These are phyloP conservation scores for Candida gorgasii DNA, from an alignment of 805 yeast genomes.

Conservation along the genomic window DNA sequence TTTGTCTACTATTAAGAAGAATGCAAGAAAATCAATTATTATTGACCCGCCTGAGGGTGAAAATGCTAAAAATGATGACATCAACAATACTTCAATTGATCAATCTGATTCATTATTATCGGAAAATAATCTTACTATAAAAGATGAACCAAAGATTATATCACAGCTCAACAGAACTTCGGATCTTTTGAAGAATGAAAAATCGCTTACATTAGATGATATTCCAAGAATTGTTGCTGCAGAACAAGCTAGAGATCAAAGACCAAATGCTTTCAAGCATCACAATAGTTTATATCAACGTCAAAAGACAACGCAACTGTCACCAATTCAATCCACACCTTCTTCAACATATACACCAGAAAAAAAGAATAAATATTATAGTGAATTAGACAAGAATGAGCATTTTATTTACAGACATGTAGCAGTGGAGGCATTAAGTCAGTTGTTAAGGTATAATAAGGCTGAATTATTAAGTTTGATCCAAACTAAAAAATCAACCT, in stretches of 20 bases:
- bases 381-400: slow-evolving; percentile 61
- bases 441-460: slow-evolving; percentile 25
- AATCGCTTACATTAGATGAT: slow-evolving; percentile 88
- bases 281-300: slow-evolving; percentile 52
- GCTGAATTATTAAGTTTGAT: slow-evolving; percentile 43
- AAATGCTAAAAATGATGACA: slow-evolving; percentile 29
- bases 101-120: slow-evolving; percentile 26
- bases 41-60: slow-evolving; percentile 62
- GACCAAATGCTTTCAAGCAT: slow-evolving; percentile 90
- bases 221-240: slow-evolving; percentile 96
- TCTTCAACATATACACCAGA: slow-evolving; percentile 1
- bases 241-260: slow-evolving; percentile 89
- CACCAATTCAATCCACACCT: slow-evolving; percentile 7
- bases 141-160: slow-evolving; percentile 39
- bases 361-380: slow-evolving; percentile 47
- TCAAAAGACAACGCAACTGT: slow-evolving; percentile 17
- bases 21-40: slow-evolving; percentile 65
- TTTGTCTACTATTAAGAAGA: slow-evolving; percentile 57
- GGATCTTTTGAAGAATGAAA: slow-evolving; percentile 73
- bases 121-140: slow-evolving; percentile 28
- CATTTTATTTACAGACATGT: slow-evolving; percentile 59
- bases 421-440: slow-evolving; percentile 54
- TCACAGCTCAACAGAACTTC: slow-evolving; percentile 60
- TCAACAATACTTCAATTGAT: slow-evolving; percentile 11
- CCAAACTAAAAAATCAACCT: slow-evolving; percentile 45